A percentile compares a stretch with the other conserved stretches of the same genome.
Conservation (phyloP, 106 monocot species). For the Alisma plantagoaquatica region DNA sequence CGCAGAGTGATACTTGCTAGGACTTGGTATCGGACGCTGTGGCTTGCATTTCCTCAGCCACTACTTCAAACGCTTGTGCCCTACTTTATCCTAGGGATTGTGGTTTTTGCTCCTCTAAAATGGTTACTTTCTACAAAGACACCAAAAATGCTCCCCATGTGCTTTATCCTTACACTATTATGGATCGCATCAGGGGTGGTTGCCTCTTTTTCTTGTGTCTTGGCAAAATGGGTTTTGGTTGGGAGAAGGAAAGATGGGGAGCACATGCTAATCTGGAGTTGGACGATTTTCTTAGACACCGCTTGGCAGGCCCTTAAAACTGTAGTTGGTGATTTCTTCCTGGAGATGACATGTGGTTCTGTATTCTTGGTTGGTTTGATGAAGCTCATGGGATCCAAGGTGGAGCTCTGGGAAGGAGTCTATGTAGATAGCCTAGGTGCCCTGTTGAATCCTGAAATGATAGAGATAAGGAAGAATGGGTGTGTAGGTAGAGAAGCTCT, state of each 20-base stretch:
- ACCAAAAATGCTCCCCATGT: conserved; percentile 1
- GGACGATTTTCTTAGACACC: conserved; percentile 32
- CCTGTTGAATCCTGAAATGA: conserved; percentile 45
- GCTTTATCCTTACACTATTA: conserved; percentile 25
- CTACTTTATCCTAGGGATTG: conserved; percentile 22
- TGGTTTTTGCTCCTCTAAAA: conserved; percentile 15
- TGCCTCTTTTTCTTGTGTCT: conserved; percentile 10
- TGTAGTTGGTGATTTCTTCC: conserved; percentile 28
- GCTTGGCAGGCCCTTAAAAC: conserved; percentile 39
- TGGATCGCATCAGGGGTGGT: conserved; percentile 31
- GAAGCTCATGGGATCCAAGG: conserved; percentile 33
- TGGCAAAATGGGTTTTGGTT: conserved; percentile 36
- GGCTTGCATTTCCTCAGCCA: conserved; percentile 29
- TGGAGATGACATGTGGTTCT: conserved; percentile 40
- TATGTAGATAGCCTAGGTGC: conserved; percentile 39
- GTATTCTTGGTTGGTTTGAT: conserved; percentile 21
- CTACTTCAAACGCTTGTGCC: conserved; percentile 37
- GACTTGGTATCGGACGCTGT: conserved; percentile 26
- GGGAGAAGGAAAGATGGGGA: conserved; percentile 31
- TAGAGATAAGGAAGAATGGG: conserved; percentile 30
- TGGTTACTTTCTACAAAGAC: conserved; percentile 9
- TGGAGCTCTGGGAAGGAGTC: conserved; percentile 16
- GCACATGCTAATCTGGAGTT: conserved; percentile 26
- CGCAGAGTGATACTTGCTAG: conserved; percentile 18
- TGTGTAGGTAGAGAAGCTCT: conserved; percentile 27